Base-by-base conservation (phyloP, 139 green algal species). In the Chlamydomonas applanata region DNA sequence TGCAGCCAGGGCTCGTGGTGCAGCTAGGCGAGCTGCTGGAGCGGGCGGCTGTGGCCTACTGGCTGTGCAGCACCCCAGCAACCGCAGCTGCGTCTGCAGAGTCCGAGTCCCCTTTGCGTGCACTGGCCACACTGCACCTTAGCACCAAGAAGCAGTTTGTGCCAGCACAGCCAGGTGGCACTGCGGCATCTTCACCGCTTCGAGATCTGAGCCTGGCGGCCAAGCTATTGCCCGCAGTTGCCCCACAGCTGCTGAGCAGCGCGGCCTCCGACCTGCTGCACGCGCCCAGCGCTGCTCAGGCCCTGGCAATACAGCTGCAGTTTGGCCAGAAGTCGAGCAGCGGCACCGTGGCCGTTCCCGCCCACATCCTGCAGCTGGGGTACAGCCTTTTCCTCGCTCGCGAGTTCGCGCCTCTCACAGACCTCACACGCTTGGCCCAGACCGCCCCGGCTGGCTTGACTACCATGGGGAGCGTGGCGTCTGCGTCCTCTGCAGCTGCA, bases 381-480 rank as follows among this genome's bases (percentile, higher is more conserved):
- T 85, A 79, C 57, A 65, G 75, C 29, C 67, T 87, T 40, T 87
- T 86, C 63, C 29, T 71, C 35, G 77, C 68, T 34, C 68, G 75
- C 17, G 84, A 89, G 78, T 77, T 71, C 45, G 68, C 59, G 20
- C 72, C 73, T 0, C 75, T 86, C 35, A 54, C 44, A 16, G 72
- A 60, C 25, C 69, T 89, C 34, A 44, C 74, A 17, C 34, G 40
- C 14, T 72, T 86, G 29, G 64, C 82, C 66, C 62, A n/a, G 74
- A 61, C 53, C 40, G 7, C 40, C 40, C 40, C 11, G 40, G 7
- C 40, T 49, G 40, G 40, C 40, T 11, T 49, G 40, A 11, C 40
- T 19, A 11, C 40, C 11, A 11, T 49, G 40, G 40, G 40, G 40
- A 11, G 40, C 11, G 40, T 11, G 7, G 40, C 40, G 7, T 49